These are phyloP conservation scores for Aspergillus novoparasiticus DNA, from an alignment of 2,329 filamentous ascomycete genomes.

Conservation along the genomic window DNA sequence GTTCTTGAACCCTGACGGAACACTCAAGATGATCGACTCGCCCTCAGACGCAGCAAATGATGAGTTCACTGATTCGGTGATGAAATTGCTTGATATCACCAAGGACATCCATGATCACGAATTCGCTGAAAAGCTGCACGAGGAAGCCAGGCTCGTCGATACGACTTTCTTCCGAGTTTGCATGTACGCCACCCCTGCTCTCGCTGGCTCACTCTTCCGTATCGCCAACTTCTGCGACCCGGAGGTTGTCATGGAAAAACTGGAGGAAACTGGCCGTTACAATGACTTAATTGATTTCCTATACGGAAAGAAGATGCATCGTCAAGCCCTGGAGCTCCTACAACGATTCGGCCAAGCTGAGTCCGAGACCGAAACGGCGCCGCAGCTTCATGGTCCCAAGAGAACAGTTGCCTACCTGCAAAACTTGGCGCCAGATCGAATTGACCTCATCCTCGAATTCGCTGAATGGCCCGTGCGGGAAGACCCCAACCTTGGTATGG, in stretches of 20 bases:
- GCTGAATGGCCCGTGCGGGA: slow-evolving; percentile 81
- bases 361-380: slow-evolving; percentile 39
- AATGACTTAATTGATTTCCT: slow-evolving; percentile 97
- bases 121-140: slow-evolving; percentile 70
- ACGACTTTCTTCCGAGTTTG: slow-evolving; percentile 93
- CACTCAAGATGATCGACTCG: slow-evolving; percentile 39
- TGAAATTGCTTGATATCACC: slow-evolving; percentile 50
- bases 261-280: slow-evolving; percentile 85
- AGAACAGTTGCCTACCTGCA: slow-evolving; percentile 90
- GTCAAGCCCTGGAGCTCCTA: slow-evolving; percentile 80
- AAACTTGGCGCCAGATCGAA: slow-evolving; percentile 79
- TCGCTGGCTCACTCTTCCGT: slow-evolving; percentile 88
- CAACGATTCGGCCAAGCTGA: slow-evolving; percentile 72
- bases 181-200: slow-evolving; percentile 84
- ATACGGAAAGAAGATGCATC: slow-evolving; percentile 90
- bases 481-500: slow-evolving; percentile 78
- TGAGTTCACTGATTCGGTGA: slow-evolving; percentile 47
- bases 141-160: slow-evolving; percentile 83
- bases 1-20: slow-evolving; percentile 62
- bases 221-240: slow-evolving; percentile 98
- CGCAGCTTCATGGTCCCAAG: slow-evolving; percentile 74
- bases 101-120: slow-evolving; percentile 56
- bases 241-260: slow-evolving; percentile 87
- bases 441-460: slow-evolving; percentile 89
- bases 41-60: slow-evolving; percentile 37